Conservation (phyloP, 495 filamentous ascomycete species). For the Annulohypoxylon moriforme region DNA sequence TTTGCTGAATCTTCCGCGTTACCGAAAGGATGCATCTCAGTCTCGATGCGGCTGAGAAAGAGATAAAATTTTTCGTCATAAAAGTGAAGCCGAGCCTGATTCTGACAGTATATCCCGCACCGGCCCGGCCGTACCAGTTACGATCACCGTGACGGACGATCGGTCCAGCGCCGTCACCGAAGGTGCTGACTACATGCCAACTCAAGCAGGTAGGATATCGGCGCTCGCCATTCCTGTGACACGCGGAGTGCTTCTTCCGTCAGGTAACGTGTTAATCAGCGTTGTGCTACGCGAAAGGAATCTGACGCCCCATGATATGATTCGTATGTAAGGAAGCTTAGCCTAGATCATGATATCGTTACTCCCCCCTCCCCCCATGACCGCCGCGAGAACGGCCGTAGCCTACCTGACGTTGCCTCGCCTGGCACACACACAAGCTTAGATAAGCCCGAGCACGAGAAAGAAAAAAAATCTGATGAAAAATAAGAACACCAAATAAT, state of each 20-base stretch:
- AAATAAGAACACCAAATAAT: not conserved
- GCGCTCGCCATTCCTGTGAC: not conserved
- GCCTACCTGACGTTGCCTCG: not conserved
- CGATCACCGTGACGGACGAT: not conserved
- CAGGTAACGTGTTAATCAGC: not conserved
- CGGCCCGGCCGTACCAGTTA: conserved; percentile 8
- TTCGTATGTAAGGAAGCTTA: not conserved
- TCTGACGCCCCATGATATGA: conserved; percentile 7
- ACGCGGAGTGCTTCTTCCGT: not conserved
- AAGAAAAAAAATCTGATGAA: not conserved
- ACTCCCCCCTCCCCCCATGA: not conserved
- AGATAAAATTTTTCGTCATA: not conserved
- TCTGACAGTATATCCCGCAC: conserved; percentile 1
- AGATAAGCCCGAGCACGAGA: conserved; percentile 9
- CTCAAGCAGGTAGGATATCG: conserved; percentile 5
- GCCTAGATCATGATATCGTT: not conserved
- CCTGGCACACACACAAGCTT: conserved; percentile 3
- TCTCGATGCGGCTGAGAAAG: not conserved
- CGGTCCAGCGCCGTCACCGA: conserved; percentile 12
- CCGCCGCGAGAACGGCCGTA: conserved; percentile 8
- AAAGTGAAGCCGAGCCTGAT: not conserved
- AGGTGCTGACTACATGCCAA: not conserved
- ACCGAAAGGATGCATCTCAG: not conserved
- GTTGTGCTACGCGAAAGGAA: not conserved
- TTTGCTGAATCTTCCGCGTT: not conserved